Evolutionary conservation across 2,329 filamentous ascomycete genomes (phyloP), one percentile per base, ranked within the genome.

Genomic region (Penicillium crustosum): DNA sequence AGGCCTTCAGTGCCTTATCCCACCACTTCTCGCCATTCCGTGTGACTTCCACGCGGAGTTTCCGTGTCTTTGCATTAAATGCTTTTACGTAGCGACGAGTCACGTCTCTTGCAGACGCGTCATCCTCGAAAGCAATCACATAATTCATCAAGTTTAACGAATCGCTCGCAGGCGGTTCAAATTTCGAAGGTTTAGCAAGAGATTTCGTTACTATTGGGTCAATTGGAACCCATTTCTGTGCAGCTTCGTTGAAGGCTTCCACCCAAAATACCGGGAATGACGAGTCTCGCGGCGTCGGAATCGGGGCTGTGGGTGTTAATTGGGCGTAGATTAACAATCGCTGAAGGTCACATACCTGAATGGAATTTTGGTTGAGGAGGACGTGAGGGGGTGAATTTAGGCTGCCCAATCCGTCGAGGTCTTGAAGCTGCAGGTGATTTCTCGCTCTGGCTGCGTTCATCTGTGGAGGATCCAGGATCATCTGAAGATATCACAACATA

Each of bases 191-290:
- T 59, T 89, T 92, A 70, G 87, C 90, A 54, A 96, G 86, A 63
- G 87, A 89, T 55, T 85, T 82, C 0, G 93, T 96, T 2, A 94
- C 91, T 0, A 97, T 75, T 0, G 93, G 86, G 70, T 99, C 94
- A 38, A 94, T 85, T 0, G 91, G 84, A 55, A 96, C 85, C 94
- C 94, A 99, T 78, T 91, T 96, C 70, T 97, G 90, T 62, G 91
- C 86, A 0, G 89, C 89, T 53, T 86, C 81, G 62, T 97, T 93
- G 63, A 96, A 90, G 4, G 91, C 88, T 76, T 99, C 94, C 0
- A 97, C 88, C 94, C 94, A 99, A 71, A 92, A 97, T 3, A 97
- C 82, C 0, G 94, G 94, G 67, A 88, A 90, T 0, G 84, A 75
- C 0, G 91, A 93, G 68, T 93, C 90, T 25, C 82, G 82, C 12